Evolutionary conservation across 2,329 filamentous ascomycete species (phyloP), one percentile per base, ranked within the genome.

Genomic region (Lomentospora prolificans): DNA sequence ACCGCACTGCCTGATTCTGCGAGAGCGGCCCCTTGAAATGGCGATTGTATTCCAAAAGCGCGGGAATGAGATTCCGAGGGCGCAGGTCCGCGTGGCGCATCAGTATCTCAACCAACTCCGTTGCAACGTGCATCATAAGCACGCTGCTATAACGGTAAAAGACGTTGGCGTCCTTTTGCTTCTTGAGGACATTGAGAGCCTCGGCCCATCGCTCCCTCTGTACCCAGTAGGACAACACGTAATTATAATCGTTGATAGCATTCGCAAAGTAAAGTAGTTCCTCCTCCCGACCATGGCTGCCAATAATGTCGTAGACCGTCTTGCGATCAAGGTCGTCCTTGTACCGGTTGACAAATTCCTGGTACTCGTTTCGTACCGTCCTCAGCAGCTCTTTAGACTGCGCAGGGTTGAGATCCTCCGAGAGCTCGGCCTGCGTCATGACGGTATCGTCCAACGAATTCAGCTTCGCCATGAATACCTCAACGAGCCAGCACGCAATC

Each of bases 121-220:
- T 80, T 0, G 92, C 84, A 3, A 85, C 85, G 66, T 96, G 89
- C 14, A 85, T 86, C 87, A 99, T 96, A 51, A 99, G 79, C n/a
- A 97, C 91, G 64, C 87, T 96, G 74, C 90, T 94, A 69, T 97
- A 96, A 60, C 89, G 87, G 75, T 97, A 97, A 71, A 97, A 99
- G 50, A 95, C 89, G 53, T 95, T 90, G 0, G 89, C 82, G 53
- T 95, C 88, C 4, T 86, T 95, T 71, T 99, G 94, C 69, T 88
- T 90, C 73, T 96, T 95, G 54, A 99, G 77, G 41, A 97, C 90
- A 56, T 83, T 81, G 61, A 99, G 75, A 2, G 90, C 90, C 63
- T 96, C 90, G 3, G 75, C 72, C 94, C 94, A 99, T 63, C 89
- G 83, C 71, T 97, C 94, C 58, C 92, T 81, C 70, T 97, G 94